These are phyloP conservation scores for Borovskyia barvae DNA, from an alignment of 208 protist species.

Conservation along the genomic window DNA sequence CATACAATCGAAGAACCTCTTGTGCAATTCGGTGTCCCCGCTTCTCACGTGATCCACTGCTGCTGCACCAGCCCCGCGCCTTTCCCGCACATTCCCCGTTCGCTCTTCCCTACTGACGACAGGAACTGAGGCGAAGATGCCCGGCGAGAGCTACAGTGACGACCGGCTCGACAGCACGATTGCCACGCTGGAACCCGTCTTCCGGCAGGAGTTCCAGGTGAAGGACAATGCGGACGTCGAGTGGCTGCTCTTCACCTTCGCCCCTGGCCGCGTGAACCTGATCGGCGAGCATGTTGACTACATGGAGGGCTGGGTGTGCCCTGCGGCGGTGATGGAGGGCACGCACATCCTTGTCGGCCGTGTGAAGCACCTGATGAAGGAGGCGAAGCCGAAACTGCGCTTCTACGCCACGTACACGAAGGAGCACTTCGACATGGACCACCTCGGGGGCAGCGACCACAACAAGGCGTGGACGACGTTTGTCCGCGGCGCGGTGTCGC, in stretches of 20 bases:
- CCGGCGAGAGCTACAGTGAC: conserved; percentile 47
- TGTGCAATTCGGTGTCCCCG: no score
- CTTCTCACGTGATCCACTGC: no score
- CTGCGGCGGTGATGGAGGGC: conserved; percentile 53
- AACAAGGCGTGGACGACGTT: conserved; percentile 73
- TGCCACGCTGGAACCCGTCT: conserved; percentile 38
- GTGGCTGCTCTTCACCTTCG: conserved; percentile 75
- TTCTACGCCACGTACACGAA: conserved; percentile 57
- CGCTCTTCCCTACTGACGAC: conserved; percentile 28
- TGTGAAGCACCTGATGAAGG: conserved; percentile 39
- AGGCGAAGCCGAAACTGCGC: conserved; percentile 42
- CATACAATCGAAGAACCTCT: no score
- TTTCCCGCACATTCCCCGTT: no score
- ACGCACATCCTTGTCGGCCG: conserved; percentile 74
- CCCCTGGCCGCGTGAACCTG: conserved; percentile 87
- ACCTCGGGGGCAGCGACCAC: conserved; percentile 17
- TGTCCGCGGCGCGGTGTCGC: conserved; percentile 52
- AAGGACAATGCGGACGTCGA: conserved; percentile 48
- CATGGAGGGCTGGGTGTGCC: conserved; percentile 80
- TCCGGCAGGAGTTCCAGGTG: conserved; percentile 57
- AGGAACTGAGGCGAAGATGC: conserved; percentile 22
- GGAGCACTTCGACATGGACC: conserved; percentile 54
- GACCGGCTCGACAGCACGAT: conserved; percentile 44
- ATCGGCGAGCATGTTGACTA: conserved; percentile 93
- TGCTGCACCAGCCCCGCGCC: no score